Base-by-base conservation (phyloP, 2,329 filamentous ascomycete species). In the Botrytis byssoidea region DNA sequence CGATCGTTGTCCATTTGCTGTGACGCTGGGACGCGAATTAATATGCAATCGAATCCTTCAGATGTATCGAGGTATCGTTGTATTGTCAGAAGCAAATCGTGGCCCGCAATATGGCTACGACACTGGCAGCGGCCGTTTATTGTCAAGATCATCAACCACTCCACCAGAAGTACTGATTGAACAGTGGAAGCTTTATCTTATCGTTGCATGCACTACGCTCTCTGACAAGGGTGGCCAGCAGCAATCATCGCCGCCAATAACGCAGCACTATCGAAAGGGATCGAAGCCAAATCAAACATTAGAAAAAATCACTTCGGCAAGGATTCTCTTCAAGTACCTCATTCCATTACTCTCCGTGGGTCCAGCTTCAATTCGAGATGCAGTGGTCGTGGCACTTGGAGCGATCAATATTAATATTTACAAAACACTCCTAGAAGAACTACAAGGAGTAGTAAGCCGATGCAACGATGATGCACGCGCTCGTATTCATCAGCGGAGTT, bases 161-260 rank as follows among this genome's bases (percentile, higher is more conserved):
- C 92, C 94, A 29, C 93, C 95, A 0, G 94, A 97, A 78, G 90
- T 97, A 35, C 87, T 98, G 73, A 90, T 99, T 74, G 97, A 98
- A 82, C 96, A 99, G 81, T 99, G 95, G 95, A 98, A 98, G 83
- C 85, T 98, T 3, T 98, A 98, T 81, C 87, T 99, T 40, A 95
- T 98, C 72, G 98, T 99, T 84, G 96, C 95, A 16, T 99, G 97
- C 83, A 97, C 95, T 16, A 98, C 96, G 0, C 86, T 99, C 73
- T 95, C 93, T 55, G 96, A 96, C 77, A 89, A 93, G 16, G 94
- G 94, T 16, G 86, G 89, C 73, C 85, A 88, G 75, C 86, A 86
- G 35, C 88, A 90, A 72, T 85, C 91, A 44, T 85, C 85, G 2
- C 83, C 85, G 10, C 86, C 86, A 78, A 87, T 87, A 75, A 87